These are phyloP conservation scores for Pseudomassariella vexata DNA, from an alignment of 2,329 filamentous ascomycete genomes.

Conservation along the genomic window DNA sequence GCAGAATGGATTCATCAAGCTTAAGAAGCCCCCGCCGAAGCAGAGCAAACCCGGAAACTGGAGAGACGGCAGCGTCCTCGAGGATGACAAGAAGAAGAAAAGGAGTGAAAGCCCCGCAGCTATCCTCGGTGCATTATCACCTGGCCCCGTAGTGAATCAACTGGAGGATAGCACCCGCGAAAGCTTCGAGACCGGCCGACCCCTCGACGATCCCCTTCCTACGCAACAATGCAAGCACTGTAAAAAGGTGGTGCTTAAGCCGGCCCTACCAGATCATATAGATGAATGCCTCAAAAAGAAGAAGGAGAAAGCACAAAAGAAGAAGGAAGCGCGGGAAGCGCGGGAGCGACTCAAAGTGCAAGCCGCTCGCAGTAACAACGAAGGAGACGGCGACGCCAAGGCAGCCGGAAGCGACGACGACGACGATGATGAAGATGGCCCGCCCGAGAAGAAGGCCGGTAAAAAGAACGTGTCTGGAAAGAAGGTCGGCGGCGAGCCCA, in stretches of 20 bases:
- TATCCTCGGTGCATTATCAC: slow-evolving; percentile 36
- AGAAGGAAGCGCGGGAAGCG: slow-evolving; percentile 69
- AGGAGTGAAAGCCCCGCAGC: slow-evolving; percentile 32
- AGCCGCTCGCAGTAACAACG: slow-evolving; percentile 48
- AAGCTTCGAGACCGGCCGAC: slow-evolving; percentile 75
- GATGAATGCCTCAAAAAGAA: slow-evolving; percentile 79
- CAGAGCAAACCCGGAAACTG: slow-evolving; percentile 64
- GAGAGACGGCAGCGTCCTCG: slow-evolving; percentile 60
- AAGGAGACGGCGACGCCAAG: slow-evolving; percentile 32
- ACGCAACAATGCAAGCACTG: slow-evolving; percentile 88
- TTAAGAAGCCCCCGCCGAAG: slow-evolving; percentile 59
- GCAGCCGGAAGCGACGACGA: slow-evolving; percentile 39
- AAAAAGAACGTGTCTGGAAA: slow-evolving; percentile 64
- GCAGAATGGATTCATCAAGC: slow-evolving; percentile 46
- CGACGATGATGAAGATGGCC: slow-evolving; percentile 41
- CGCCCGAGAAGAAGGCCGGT: slow-evolving; percentile 33
- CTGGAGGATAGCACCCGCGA: slow-evolving; percentile 72
- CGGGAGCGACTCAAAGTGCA: slow-evolving; percentile 59
- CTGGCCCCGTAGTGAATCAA: slow-evolving; percentile 54
- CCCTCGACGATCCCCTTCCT: slow-evolving; percentile 74
- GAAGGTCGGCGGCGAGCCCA: slow-evolving; percentile 57
- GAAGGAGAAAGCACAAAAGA: slow-evolving; percentile 71
- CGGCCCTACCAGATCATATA: slow-evolving; percentile 72
- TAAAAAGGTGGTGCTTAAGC: slow-evolving; percentile 78
- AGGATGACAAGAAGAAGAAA: slow-evolving; percentile 45